phyloP scores from a whole-genome alignment of 2,329 filamentous ascomycete genomes.

The Aspergillus clavatus region DNA sequence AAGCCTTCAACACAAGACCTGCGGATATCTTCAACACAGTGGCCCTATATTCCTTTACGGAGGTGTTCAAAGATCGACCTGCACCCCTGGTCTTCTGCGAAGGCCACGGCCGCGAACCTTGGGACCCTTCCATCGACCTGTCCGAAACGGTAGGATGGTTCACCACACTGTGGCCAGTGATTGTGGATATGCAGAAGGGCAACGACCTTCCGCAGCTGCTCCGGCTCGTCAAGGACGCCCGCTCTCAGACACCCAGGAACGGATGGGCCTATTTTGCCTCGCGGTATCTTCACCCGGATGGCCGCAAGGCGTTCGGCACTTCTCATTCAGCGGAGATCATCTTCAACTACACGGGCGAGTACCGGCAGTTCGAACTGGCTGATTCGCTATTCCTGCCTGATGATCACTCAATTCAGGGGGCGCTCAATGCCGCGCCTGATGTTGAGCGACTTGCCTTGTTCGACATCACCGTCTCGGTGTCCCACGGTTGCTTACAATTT shows the following conservation, averaged over 20 bases:
- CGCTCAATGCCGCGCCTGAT: slow-evolving; percentile 4
- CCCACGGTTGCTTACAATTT: slow-evolving; percentile 9
- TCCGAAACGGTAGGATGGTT: slow-evolving; percentile 20
- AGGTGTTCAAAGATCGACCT: slow-evolving; percentile 10
- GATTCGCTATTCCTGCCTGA: slow-evolving; percentile 6
- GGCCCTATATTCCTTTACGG: slow-evolving; percentile 10
- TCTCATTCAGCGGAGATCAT: slow-evolving; percentile 14
- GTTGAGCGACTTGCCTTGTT: slow-evolving; percentile 12
- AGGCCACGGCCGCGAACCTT: slow-evolving; percentile 18
- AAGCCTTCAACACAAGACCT: slow-evolving; percentile 2
- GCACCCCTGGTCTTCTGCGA: slow-evolving; percentile 16
- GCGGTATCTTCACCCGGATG: slow-evolving; percentile 27
- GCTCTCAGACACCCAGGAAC: slow-evolving; percentile 32
- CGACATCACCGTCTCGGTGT: slow-evolving; percentile 11
- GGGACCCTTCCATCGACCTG: slow-evolving; percentile 14
- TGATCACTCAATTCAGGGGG: slow-evolving; percentile 1
- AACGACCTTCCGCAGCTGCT: slow-evolving; percentile 6
- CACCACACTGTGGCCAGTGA: slow-evolving; percentile 15
- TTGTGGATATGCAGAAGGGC: background rate
- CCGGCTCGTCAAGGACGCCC: slow-evolving; percentile 33
- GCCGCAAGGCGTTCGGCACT: slow-evolving; percentile 15
- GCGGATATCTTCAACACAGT: slow-evolving; percentile 14
- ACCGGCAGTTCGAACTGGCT: slow-evolving; percentile 7
- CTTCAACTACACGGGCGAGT: slow-evolving; percentile 15
- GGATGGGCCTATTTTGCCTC: slow-evolving; percentile 39